Percentiles rank a stretch among this genome's conserved stretches.
phyloP scores from a whole-genome alignment of 225 moss, liverwort and hornwort genomes.

The Polytrichum formosum region DNA sequence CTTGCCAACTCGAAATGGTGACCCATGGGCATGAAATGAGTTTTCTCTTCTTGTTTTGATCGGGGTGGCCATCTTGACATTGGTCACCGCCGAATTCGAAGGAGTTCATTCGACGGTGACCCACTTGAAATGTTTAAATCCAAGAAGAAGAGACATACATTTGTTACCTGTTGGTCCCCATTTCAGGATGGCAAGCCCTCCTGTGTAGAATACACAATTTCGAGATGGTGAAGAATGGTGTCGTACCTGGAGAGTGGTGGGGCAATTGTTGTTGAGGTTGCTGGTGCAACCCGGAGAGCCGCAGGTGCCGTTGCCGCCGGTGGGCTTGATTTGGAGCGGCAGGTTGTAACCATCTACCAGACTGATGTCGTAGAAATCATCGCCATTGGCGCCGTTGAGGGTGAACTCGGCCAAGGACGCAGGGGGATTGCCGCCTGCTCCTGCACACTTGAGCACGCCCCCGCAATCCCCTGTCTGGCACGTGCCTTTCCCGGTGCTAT shows the following conservation, averaged over 20 bases:
- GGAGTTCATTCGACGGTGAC: too few species aligned
- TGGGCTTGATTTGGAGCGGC: slow-evolving; percentile 28
- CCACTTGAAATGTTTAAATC: too few species aligned
- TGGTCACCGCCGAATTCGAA: neutral
- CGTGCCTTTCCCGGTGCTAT: slow-evolving; percentile 22
- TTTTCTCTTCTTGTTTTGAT: too few species aligned
- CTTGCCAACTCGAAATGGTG: too few species aligned
- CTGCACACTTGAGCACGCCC: slow-evolving; percentile 38
- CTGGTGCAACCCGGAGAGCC: slow-evolving; percentile 45
- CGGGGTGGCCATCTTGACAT: neutral
- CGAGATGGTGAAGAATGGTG: neutral
- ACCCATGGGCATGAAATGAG: too few species aligned
- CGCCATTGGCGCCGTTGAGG: slow-evolving; percentile 27
- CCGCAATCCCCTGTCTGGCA: slow-evolving; percentile 59
- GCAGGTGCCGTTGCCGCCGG: slow-evolving; percentile 34
- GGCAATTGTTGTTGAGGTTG: slow-evolving; percentile 50
- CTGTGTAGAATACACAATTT: too few species aligned
- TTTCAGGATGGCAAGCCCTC: too few species aligned
- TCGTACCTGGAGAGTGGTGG: slow-evolving; percentile 34
- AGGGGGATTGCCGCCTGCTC: slow-evolving; percentile 52
- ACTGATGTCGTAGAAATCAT: slow-evolving; percentile 62
- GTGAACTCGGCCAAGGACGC: slow-evolving; percentile 59
- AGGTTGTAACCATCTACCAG: slow-evolving; percentile 65
- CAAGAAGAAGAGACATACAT: too few species aligned
- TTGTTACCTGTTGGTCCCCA: too few species aligned